phyloP scores from a whole-genome alignment of 2,329 filamentous ascomycete species.

The Dactylellina haptotyla region DNA sequence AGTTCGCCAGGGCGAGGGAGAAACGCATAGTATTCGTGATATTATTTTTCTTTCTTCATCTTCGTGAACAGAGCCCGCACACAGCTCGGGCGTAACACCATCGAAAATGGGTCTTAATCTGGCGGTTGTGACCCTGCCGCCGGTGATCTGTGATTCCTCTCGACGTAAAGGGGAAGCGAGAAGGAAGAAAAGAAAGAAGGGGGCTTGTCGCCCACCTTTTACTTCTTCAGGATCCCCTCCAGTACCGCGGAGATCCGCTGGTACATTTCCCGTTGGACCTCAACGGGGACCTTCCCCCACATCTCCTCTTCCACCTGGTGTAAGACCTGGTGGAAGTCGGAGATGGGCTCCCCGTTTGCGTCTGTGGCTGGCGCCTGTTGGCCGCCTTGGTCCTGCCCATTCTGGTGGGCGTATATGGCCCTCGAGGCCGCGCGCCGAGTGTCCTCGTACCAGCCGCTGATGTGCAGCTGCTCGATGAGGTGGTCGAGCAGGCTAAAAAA shows the following conservation, averaged over 20 bases:
- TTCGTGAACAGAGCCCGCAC: no score
- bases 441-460: slow-evolving; percentile 50
- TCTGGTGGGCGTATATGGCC: slow-evolving; percentile 43
- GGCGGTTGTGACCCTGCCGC: no score
- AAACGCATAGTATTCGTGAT: no score
- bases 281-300: slow-evolving; percentile 48
- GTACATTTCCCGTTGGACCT: slow-evolving; percentile 51
- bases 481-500: slow-evolving; percentile 34
- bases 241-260: slow-evolving; percentile 35
- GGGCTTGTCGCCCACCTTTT: not conserved
- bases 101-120: no score
- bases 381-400: not conserved
- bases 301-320: slow-evolving; percentile 37
- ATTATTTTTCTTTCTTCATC: no score
- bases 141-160: no score
- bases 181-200: not conserved
- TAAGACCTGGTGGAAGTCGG: slow-evolving; percentile 46
- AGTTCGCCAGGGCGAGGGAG: no score
- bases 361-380: not conserved
- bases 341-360: slow-evolving; percentile 29
- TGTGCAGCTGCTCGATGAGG: slow-evolving; percentile 47
- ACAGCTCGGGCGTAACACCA: no score
- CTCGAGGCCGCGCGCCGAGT: slow-evolving; percentile 30
- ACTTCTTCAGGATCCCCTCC: slow-evolving; percentile 47
- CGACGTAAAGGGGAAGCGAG: no score